Base-by-base conservation (phyloP, 257 asterid genomes). In the Leptodermis oblonga region DNA sequence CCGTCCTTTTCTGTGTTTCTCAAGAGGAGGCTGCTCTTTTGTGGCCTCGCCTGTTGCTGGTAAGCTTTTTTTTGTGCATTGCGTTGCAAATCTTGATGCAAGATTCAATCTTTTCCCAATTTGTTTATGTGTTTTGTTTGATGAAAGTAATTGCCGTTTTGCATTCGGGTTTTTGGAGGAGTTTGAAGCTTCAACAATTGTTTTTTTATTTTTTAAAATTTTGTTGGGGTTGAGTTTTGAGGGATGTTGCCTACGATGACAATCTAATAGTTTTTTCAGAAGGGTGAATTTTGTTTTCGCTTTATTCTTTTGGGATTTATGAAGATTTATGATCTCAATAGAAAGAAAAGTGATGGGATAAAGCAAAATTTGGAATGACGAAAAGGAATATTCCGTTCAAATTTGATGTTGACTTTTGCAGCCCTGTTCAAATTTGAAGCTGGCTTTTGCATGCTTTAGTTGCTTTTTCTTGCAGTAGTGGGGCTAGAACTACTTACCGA, bases 321-420 rank as follows among this genome's bases (percentile, higher is more conserved):
- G 31, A 33, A 37, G 10, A 30, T 65, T 8, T 42, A 10, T 65
- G 77, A 55, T 42, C 49, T 37, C 43, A 53, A 54, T 59, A 28
- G 43, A 25, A 71, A 51, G 65, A 39, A 26, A 39, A 37, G 6
- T 41, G 13, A 26, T 22, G 36, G 43, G 31, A n/a, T 22, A 18
- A n/a, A 52, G 28, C 31, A 13, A n/a, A n/a, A 1, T 51, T 62
- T 49, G 48, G 1, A 25, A 64, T 39, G 66, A 33, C 51, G 34
- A 51, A 31, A n/a, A 53, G 55, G 66, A 41, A 54, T 72, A 60
- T 72, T 72, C 65, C 31, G 31, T 54, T 34, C 30, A 22, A 22
- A 37, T 37, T 26, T 46, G 25, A 65, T 45, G 68, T 73, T 43
- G 72, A 33, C 43, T 56, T 34, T 54, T 54, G 2, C 62, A 17